These are phyloP conservation scores for Mycena olivaceomarginata DNA, from an alignment of 768 basidiomycete species.

Conservation along the genomic window DNA sequence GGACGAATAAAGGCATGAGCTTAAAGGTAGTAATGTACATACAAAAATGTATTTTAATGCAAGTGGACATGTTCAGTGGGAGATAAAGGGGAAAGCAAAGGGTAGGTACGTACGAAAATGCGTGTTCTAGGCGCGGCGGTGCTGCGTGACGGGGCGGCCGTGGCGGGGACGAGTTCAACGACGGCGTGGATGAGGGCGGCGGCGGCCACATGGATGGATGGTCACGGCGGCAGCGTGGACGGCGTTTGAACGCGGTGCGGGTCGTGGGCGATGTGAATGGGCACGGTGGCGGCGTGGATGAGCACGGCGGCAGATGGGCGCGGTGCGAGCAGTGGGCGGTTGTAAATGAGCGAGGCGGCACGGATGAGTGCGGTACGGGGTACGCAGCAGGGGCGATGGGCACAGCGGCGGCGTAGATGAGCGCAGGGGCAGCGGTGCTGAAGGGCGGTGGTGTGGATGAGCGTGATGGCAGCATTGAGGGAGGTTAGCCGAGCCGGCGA, in stretches of 20 bases:
- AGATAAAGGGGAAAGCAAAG: neutral
- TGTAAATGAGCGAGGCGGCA: too few species aligned
- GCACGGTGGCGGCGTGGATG: too few species aligned
- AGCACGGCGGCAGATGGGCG: too few species aligned
- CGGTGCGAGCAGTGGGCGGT: too few species aligned
- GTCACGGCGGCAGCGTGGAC: neutral
- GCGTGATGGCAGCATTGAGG: too few species aligned
- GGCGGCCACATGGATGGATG: neutral
- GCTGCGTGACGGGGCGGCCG: neutral
- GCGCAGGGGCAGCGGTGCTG: too few species aligned
- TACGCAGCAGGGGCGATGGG: neutral
- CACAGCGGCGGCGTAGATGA: neutral
- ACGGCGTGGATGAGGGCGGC: neutral
- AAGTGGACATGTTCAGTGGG: neutral
- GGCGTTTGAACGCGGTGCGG: neutral
- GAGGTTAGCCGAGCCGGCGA: too few species aligned
- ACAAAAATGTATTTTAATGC: constrained; percentile 10
- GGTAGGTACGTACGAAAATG: neutral
- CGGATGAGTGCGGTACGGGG: too few species aligned
- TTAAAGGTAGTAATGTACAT: neutral
- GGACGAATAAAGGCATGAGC: neutral
- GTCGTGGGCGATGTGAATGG: neutral
- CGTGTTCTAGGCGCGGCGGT: neutral
- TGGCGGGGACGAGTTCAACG: neutral
- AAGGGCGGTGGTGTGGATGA: too few species aligned